Conservation (phyloP, 1,139 yeast species). For the Kodamaea sp. region DNA sequence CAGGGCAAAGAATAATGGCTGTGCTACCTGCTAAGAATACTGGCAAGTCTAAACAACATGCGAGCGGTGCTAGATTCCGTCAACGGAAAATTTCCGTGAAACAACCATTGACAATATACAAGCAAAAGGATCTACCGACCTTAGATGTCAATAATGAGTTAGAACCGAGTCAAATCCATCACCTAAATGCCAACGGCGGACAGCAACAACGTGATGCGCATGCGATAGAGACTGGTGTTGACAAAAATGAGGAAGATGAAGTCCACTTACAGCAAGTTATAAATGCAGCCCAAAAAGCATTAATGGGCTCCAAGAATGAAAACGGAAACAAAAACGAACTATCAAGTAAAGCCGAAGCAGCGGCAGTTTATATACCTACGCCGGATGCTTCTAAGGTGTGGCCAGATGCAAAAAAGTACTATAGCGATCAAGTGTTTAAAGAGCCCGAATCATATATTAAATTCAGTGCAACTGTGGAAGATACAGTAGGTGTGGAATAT, state of each 20-base stretch:
- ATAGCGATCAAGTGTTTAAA: slow-evolving; percentile 55
- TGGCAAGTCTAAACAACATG: slow-evolving; percentile 32
- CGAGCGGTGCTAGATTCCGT: slow-evolving; percentile 70
- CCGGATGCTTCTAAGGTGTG: slow-evolving; percentile 90
- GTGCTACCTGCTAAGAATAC: slow-evolving; percentile 20
- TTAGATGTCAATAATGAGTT: slow-evolving; percentile 50
- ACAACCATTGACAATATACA: slow-evolving; percentile 77
- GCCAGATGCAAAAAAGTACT: slow-evolving; percentile 72
- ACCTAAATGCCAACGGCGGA: slow-evolving; percentile 34
- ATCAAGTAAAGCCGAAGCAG: slow-evolving; percentile 21
- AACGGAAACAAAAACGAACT: slow-evolving; percentile 25
- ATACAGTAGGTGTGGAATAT: slow-evolving; percentile 80
- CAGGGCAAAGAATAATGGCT: slow-evolving; percentile 11
- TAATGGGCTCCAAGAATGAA: slow-evolving; percentile 32
- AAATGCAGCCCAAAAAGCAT: slow-evolving; percentile 67
- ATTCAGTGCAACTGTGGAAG: slow-evolving; percentile 93
- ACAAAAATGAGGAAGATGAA: slow-evolving; percentile 95
- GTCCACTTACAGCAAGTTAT: slow-evolving; percentile 92
- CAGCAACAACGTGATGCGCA: slow-evolving; percentile 81
- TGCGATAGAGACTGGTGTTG: slow-evolving; percentile 96
- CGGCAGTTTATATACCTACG: slow-evolving; percentile 84
- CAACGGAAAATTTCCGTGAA: slow-evolving; percentile 90
- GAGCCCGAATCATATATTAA: slow-evolving; percentile 82
- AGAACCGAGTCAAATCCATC: slow-evolving; percentile 46
- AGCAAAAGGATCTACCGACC: slow-evolving; percentile 77